Base-by-base conservation (phyloP, 1,139 yeast species). In the Fermentozyma sake region DNA sequence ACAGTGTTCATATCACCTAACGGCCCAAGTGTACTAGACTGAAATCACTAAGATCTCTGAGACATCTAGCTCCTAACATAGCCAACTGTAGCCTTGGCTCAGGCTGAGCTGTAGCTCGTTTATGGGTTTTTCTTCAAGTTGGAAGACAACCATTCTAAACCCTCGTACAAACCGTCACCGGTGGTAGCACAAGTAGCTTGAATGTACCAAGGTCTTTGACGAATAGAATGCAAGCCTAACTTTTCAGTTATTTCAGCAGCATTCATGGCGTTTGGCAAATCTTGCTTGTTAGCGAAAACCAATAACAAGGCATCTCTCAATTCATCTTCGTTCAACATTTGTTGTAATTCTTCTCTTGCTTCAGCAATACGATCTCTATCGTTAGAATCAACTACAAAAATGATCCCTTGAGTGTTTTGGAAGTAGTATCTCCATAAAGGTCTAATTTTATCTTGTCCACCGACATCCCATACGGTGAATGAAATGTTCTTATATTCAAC, bases 381-480 rank as follows among this genome's bases (percentile, higher is more conserved):
- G 69, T 84, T 85, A 42, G 93, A 80, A 67, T 85, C 95, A 47
- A 85, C 94, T 41, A 85, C 95, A 60, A 84, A 85, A 58, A 85
- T 85, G 56, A 85, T 83, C 68, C 95, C 95, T 64, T 85, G 94
- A 38, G 95, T 83, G 76, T 84, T 84, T 66, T 84, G 93, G 81
- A 77, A 83, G 68, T 84, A 85, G 66, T 85, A 91, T 78, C 95
- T 81, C 95, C 95, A 85, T 63, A 85, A 72, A 35, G 95, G 94
- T 71, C 95, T 82, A 58, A 85, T 84, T 72, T 85, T 85, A 65
- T 83, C 94, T 72, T 85, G 95, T 77, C 95, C 95, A 80, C 95
- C 95, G 53, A 85, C 95, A 76, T 85, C 95, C 95, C 95, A 85
- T 44, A 85, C 95, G 41, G 95, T 85, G 72, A 85, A 85, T 26